These are phyloP conservation scores for Nigrospora osmanthi DNA, from an alignment of 2,329 filamentous ascomycete species.

Conservation along the genomic window DNA sequence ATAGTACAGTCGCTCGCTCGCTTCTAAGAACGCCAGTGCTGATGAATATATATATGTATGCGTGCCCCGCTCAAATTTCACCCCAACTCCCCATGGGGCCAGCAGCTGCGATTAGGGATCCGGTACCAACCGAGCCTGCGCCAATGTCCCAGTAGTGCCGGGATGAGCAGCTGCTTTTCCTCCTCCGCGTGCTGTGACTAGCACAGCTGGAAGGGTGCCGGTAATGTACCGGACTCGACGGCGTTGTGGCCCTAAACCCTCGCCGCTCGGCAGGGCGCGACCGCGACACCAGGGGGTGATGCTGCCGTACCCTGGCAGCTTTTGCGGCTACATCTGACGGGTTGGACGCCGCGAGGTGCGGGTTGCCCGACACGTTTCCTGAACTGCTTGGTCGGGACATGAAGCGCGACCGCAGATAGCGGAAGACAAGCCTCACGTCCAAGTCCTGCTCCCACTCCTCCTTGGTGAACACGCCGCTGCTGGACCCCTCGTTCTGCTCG, in stretches of 20 bases:
- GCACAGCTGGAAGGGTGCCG: constrained; percentile 64
- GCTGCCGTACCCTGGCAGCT: constrained; percentile 75
- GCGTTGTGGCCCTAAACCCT: constrained; percentile 46
- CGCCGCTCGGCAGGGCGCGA: constrained; percentile 45
- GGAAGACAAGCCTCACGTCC: constrained; percentile 86
- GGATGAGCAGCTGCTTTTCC: constrained; percentile 58
- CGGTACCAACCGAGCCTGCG: constrained; percentile 63
- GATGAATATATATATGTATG: no score
- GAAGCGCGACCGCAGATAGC: constrained; percentile 74
- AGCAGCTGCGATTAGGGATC: constrained; percentile 58
- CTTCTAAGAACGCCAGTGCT: no score
- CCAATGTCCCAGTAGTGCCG: constrained; percentile 92
- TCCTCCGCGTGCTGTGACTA: constrained; percentile 75
- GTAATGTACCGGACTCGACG: constrained; percentile 37
- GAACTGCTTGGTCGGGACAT: constrained; percentile 38
- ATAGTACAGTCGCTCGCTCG: no score
- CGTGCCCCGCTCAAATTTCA: constrained; percentile 45
- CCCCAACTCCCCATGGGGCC: constrained; percentile 73
- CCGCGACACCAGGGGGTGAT: constrained; percentile 76
- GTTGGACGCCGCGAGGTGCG: constrained; percentile 39
- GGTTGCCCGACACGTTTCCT: constrained; percentile 33
- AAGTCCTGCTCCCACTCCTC: constrained; percentile 94
- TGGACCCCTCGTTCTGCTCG: constrained; percentile 9
- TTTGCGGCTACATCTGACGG: constrained; percentile 64
- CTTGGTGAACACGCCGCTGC: constrained; percentile 40